Evolutionary conservation across 352 stramenopile species (phyloP).

Genomic region (Globisporangium echinulatum): DNA sequence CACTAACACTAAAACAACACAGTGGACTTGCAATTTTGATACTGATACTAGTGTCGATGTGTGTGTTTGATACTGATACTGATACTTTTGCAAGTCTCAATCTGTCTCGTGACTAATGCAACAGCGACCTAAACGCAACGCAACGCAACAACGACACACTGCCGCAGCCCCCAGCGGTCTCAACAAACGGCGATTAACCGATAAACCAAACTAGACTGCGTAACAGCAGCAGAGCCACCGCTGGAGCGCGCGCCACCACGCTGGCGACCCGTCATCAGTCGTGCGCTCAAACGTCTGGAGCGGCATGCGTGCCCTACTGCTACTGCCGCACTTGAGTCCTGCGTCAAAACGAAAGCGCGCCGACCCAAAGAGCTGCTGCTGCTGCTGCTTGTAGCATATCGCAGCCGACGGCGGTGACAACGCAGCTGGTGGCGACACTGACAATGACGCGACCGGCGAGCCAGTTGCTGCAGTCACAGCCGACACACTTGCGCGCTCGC

Average conservation of each 20-base stretch:
- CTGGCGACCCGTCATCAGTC: neutral
- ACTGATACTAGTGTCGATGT: too few relatives aligned
- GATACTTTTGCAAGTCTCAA: too few relatives aligned
- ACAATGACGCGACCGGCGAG: slow-evolving; percentile 2
- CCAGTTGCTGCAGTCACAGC: slow-evolving; percentile 9
- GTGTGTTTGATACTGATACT: too few relatives aligned
- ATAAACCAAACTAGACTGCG: slow-evolving; percentile 1
- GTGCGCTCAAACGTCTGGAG: slow-evolving; percentile 2
- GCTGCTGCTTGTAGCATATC: slow-evolving; percentile 15
- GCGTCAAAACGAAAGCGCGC: neutral
- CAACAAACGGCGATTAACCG: neutral
- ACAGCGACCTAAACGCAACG: neutral
- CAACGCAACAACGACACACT: too few relatives aligned
- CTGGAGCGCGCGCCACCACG: slow-evolving; percentile 20
- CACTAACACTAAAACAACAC: too few relatives aligned
- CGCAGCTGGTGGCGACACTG: too few relatives aligned
- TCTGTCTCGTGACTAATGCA: neutral
- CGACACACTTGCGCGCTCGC: slow-evolving; percentile 7
- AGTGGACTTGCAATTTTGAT: too few relatives aligned
- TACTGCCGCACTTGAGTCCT: slow-evolving; percentile 5
- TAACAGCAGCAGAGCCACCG: slow-evolving; percentile 32
- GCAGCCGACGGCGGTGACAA: neutral
- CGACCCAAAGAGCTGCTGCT: slow-evolving; percentile 16
- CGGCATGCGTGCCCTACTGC: neutral
- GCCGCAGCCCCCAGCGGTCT: too few relatives aligned